Evolutionary conservation across 306 rosid genomes (phyloP).

Genomic region (Urtica urens): DNA sequence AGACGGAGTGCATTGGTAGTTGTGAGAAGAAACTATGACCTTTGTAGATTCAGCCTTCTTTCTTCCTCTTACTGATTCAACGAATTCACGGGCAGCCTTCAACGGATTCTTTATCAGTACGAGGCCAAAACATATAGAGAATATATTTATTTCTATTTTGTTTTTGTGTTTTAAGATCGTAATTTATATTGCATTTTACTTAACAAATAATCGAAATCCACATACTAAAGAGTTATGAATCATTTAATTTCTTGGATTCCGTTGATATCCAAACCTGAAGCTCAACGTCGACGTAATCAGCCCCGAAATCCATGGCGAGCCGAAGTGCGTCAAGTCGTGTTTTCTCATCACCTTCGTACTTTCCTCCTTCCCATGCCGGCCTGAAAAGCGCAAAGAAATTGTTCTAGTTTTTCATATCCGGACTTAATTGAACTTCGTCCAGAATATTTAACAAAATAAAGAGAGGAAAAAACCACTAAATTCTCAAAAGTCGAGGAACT

Average conservation of each 20-base stretch:
- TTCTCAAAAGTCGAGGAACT: too few relatives aligned
- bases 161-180: too few relatives aligned
- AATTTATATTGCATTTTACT: too few relatives aligned
- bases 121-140: too few relatives aligned
- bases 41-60: conserved; percentile 46
- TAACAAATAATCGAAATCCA: neutral
- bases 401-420: too few relatives aligned
- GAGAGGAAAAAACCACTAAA: too few relatives aligned
- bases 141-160: too few relatives aligned
- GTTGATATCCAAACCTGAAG: conserved; percentile 50
- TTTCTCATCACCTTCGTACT: conserved; percentile 72
- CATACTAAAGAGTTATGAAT: too few relatives aligned
- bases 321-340: conserved; percentile 49
- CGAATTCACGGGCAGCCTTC: conserved; percentile 76
- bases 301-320: conserved; percentile 69
- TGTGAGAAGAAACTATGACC: conserved; percentile 89
- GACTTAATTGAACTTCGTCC: too few relatives aligned
- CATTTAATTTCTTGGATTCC: neutral
- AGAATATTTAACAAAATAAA: too few relatives aligned
- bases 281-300: conserved; percentile 77
- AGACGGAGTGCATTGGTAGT: conserved; percentile 72
- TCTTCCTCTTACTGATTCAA: conserved; percentile 48
- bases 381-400: too few relatives aligned
- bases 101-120: conserved; percentile 8
- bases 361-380: conserved; percentile 87